phyloP scores from a whole-genome alignment of 495 filamentous ascomycete genomes.

The Cercophora sp. region DNA sequence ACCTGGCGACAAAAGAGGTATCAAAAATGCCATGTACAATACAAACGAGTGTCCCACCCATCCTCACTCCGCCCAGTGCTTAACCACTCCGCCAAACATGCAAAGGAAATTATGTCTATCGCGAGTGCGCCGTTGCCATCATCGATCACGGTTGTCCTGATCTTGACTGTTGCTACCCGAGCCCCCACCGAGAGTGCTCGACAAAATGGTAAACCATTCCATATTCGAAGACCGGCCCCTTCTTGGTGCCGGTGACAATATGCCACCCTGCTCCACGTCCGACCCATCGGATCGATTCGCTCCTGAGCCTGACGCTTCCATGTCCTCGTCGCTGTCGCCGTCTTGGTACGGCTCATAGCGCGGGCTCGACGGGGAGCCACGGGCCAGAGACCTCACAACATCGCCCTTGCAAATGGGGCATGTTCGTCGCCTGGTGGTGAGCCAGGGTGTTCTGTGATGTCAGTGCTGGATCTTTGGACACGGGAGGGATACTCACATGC shows the following conservation, averaged over 20 bases:
- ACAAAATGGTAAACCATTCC: background rate
- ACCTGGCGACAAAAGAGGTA: background rate
- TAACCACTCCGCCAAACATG: background rate
- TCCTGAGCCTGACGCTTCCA: slow-evolving; percentile 15
- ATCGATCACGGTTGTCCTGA: background rate
- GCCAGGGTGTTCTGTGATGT: slow-evolving; percentile 83
- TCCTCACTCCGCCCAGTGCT: background rate
- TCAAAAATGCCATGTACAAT: background rate
- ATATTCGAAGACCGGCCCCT: background rate
- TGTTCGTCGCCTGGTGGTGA: slow-evolving; percentile 88
- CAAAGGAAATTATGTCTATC: background rate
- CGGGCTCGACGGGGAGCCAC: slow-evolving; percentile 41
- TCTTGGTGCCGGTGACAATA: slow-evolving; percentile 1
- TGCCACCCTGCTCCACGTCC: slow-evolving; percentile 32
- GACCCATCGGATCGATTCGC: slow-evolving; percentile 9
- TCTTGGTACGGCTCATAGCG: slow-evolving; percentile 49
- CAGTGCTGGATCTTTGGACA: background rate
- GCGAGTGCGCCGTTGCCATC: background rate
- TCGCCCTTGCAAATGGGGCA: slow-evolving; percentile 98
- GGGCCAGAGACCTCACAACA: slow-evolving; percentile 65
- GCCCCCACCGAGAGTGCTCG: background rate
- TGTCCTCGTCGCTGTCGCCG: slow-evolving; percentile 44
- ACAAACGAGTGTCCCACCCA: background rate
- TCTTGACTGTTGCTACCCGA: background rate
- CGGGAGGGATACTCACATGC: slow-evolving; percentile 73